These are phyloP conservation scores for Leishmania lainsoni DNA, from an alignment of 208 protist genomes.

Conservation along the genomic window DNA sequence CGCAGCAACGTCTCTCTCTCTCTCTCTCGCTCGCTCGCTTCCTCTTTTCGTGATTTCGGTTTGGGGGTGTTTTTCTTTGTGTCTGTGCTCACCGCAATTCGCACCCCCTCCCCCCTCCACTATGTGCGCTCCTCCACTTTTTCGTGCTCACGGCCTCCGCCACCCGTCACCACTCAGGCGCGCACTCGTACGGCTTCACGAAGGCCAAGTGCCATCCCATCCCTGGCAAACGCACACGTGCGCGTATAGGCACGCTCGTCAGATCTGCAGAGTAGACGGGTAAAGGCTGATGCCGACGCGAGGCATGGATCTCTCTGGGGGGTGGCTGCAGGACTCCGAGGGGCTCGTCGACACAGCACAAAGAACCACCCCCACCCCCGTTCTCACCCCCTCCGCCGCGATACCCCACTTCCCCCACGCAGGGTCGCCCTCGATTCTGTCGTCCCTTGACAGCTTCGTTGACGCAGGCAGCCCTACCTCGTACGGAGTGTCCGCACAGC, in stretches of 20 bases:
- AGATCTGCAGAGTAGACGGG: neutral
- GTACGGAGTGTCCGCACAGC: slow-evolving; percentile 21
- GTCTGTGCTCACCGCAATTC: neutral
- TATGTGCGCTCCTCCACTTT: neutral
- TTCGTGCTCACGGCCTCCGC: neutral
- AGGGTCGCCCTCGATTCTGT: neutral
- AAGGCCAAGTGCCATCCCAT: neutral
- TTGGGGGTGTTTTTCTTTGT: too few relatives aligned
- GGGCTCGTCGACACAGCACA: slow-evolving; percentile 1
- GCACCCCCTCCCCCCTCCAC: neutral
- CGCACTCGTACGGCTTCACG: neutral
- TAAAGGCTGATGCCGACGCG: neutral
- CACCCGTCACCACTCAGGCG: neutral
- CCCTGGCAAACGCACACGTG: neutral
- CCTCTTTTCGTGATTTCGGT: too few relatives aligned
- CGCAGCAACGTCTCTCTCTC: neutral
- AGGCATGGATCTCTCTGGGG: neutral
- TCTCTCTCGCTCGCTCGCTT: slow-evolving; percentile 1
- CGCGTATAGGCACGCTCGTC: neutral
- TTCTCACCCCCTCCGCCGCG: neutral
- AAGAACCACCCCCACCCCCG: neutral
- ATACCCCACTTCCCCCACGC: neutral
- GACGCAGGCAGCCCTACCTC: slow-evolving; percentile 1
- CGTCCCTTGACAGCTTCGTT: neutral
- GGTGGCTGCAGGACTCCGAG: slow-evolving; percentile 12